Evolutionary conservation across 768 basidiomycete species (phyloP).

Genomic region (Pleurotus giganteus): DNA sequence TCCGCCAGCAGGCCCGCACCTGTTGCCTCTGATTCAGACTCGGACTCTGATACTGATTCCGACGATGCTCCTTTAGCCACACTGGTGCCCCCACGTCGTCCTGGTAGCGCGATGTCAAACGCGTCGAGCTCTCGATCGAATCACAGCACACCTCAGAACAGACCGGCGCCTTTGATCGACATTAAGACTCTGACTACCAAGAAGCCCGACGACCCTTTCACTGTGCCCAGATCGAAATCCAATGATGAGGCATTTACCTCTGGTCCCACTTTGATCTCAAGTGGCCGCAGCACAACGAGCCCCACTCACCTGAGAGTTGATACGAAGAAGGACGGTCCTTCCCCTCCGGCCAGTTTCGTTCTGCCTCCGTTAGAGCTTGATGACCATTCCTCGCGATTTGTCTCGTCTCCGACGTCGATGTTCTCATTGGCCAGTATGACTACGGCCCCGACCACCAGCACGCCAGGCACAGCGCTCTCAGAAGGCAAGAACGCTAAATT

Average conservation of each 20-base stretch:
- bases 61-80: constrained; percentile 65
- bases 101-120: constrained; percentile 58
- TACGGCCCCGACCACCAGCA: neutral
- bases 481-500: neutral
- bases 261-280: constrained; percentile 15
- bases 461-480: neutral
- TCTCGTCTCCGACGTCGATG: constrained; percentile 9
- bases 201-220: constrained; percentile 9
- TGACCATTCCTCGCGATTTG: constrained; percentile 4
- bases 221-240: constrained; percentile 4
- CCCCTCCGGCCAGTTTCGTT: neutral
- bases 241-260: constrained; percentile 11
- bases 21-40: constrained; percentile 23
- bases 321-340: neutral
- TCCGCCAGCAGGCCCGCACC: constrained; percentile 12
- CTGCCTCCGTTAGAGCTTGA: constrained; percentile 4
- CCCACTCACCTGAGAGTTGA: neutral
- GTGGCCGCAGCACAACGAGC: constrained; percentile 8
- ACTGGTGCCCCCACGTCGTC: constrained; percentile 60
- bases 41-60: constrained; percentile 42
- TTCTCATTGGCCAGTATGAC: neutral
- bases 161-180: constrained; percentile 42
- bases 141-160: neutral
- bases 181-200: constrained; percentile 39
- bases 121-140: constrained; percentile 28